A percentile compares a stretch with the other conserved stretches of the same genome.
phyloP scores from a whole-genome alignment of 495 filamentous ascomycete genomes.

The Penicillium angulare region DNA sequence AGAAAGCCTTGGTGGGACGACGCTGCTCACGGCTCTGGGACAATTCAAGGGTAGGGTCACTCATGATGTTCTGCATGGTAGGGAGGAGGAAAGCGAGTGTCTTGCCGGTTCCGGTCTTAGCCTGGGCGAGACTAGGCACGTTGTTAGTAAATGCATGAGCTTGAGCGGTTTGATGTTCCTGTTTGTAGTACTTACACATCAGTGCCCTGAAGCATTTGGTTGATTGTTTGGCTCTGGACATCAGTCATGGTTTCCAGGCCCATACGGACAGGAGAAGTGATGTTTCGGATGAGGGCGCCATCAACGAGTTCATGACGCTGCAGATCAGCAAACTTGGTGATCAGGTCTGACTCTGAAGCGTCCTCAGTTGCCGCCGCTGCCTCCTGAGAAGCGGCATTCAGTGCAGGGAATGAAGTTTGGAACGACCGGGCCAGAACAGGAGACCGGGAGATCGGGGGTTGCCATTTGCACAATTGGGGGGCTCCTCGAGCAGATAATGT shows the following conservation, averaged over 20 bases:
- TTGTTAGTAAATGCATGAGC: constrained; percentile 10
- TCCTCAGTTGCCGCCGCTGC: constrained; percentile 15
- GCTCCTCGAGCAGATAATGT: constrained; percentile 24
- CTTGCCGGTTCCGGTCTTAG: constrained; percentile 86
- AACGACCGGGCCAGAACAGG: constrained; percentile 26
- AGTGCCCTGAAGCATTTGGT: constrained; percentile 67
- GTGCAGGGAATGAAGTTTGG: constrained; percentile 30
- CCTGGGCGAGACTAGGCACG: constrained; percentile 72
- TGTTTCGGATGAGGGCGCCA: constrained; percentile 59
- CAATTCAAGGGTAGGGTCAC: constrained; percentile 47
- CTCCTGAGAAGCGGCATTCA: constrained; percentile 24
- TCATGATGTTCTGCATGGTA: constrained; percentile 68
- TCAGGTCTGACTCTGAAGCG: constrained; percentile 22
- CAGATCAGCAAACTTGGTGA: constrained; percentile 73
- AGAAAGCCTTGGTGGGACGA: constrained; percentile 1
- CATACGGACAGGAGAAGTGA: constrained; percentile 64
- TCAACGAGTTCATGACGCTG: constrained; percentile 60
- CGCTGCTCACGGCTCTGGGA: constrained; percentile 17
- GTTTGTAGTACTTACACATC: constrained; percentile 76
- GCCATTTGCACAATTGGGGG: constrained; percentile 31
- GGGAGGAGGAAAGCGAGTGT: constrained; percentile 82
- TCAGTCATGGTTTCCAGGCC: constrained; percentile 82
- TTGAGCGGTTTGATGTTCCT: constrained; percentile 4
- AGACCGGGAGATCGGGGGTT: constrained; percentile 20
- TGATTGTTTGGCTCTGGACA: constrained; percentile 84